Percentiles rank a stretch among this genome's conserved stretches.
phyloP scores from a whole-genome alignment of 1,284 basidiomycete species.

The Ustilago lituana region DNA sequence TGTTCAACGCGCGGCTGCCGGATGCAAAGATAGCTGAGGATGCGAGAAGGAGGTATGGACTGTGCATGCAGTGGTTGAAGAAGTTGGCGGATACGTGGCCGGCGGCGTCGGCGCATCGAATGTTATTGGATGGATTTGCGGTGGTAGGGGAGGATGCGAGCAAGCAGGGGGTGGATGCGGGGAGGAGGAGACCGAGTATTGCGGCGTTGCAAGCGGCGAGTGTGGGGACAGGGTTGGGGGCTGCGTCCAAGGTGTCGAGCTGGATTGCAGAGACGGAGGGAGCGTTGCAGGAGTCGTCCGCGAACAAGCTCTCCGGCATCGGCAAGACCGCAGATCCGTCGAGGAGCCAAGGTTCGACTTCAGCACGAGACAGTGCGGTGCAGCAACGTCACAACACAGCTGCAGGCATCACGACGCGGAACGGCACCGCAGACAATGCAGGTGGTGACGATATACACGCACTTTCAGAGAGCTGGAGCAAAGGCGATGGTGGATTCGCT shows the following conservation, averaged over 20 bases:
- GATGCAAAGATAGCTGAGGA: constrained; percentile 33
- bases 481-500: background rate
- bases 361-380: too few species aligned
- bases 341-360: too few species aligned
- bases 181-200: constrained; percentile 18
- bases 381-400: too few species aligned
- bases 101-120: constrained; percentile 55
- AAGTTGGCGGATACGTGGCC: constrained; percentile 59
- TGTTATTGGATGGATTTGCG: constrained; percentile 60
- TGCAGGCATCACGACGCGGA: too few species aligned
- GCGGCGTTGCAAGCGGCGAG: constrained; percentile 26
- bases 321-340: too few species aligned
- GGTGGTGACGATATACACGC: too few species aligned
- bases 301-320: too few species aligned
- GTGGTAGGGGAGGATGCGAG: constrained; percentile 49
- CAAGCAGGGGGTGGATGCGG: constrained; percentile 20
- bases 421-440: too few species aligned
- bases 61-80: constrained; percentile 58
- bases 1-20: constrained; percentile 58
- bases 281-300: constrained; percentile 20
- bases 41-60: constrained; percentile 48
- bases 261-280: constrained; percentile 49
- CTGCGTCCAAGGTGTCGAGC: constrained; percentile 25
- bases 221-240: constrained; percentile 4
- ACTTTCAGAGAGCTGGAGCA: constrained; percentile 3